A percentile compares a stretch with the other conserved stretches of the same genome.
Conservation (phyloP, 768 basidiomycete species). For the Suillus lakei region DNA sequence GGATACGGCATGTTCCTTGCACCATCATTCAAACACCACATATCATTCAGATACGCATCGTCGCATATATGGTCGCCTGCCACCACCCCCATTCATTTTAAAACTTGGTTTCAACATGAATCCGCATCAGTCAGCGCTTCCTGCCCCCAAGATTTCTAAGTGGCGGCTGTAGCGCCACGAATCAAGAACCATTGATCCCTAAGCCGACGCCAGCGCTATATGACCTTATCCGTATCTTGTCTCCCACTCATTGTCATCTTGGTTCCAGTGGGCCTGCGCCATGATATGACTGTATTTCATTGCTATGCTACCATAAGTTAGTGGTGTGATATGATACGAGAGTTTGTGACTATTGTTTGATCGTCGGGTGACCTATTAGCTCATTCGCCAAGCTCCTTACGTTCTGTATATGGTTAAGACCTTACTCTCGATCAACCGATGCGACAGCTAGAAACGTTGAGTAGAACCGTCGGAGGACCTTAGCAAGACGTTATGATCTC, state of each 20-base stretch:
- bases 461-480: neutral
- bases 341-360: neutral
- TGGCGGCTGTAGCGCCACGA: slow-evolving; percentile 1
- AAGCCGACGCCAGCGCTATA: neutral
- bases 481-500: neutral
- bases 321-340: slow-evolving; percentile 7
- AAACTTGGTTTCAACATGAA: neutral
- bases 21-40: neutral
- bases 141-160: neutral
- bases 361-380: slow-evolving; percentile 1
- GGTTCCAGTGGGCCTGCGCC: neutral
- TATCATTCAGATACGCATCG: too few relatives aligned
- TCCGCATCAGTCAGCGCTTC: neutral
- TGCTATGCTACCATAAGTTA: slow-evolving; percentile 6
- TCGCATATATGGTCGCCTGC: neutral
- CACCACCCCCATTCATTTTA: neutral
- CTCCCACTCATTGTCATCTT: neutral
- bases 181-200: neutral
- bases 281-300: neutral
- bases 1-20: neutral
- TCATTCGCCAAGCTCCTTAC: slow-evolving; percentile 6
- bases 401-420: neutral
- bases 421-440: neutral
- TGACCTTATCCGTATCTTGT: slow-evolving; percentile 2
- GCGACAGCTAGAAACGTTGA: neutral